Conservation (phyloP, 805 yeast genomes). For the Saccharomyces kudriavzevii region DNA sequence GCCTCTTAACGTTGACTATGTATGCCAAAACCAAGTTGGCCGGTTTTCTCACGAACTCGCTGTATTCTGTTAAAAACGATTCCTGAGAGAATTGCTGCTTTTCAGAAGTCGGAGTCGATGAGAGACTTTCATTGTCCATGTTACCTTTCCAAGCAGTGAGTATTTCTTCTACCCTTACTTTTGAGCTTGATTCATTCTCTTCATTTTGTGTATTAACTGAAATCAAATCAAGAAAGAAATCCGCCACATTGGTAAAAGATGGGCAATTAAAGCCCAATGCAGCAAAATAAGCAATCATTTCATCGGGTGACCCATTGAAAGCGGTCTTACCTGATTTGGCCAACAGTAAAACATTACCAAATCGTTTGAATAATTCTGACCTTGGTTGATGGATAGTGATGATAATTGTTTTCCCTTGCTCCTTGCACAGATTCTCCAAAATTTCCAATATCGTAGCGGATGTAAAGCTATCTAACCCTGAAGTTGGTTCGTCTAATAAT, state of each 20-base stretch:
- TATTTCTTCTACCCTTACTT: slow-evolving; percentile 34
- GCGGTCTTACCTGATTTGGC: slow-evolving; percentile 68
- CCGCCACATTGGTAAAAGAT: slow-evolving; percentile 59
- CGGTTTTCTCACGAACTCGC: slow-evolving; percentile 16
- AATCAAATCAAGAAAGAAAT: slow-evolving; percentile 60
- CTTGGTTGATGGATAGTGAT: slow-evolving; percentile 83
- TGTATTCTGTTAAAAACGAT: slow-evolving; percentile 11
- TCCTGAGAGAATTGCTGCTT: slow-evolving; percentile 10
- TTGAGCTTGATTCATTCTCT: slow-evolving; percentile 34
- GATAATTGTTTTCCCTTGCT: slow-evolving; percentile 58
- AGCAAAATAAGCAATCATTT: slow-evolving; percentile 42
- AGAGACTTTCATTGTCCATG: background rate
- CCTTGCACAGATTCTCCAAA: slow-evolving; percentile 44
- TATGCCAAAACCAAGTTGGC: slow-evolving; percentile 23
- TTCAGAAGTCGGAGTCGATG: background rate
- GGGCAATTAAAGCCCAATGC: slow-evolving; percentile 51
- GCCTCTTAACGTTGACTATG: slow-evolving; percentile 34
- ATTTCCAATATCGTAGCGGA: slow-evolving; percentile 60
- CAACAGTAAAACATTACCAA: slow-evolving; percentile 64
- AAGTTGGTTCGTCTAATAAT: slow-evolving; percentile 80
- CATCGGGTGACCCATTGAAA: slow-evolving; percentile 50
- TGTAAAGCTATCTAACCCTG: slow-evolving; percentile 78
- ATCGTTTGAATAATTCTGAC: slow-evolving; percentile 50
- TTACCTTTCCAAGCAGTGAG: slow-evolving; percentile 33
- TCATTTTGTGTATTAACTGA: slow-evolving; percentile 46